Evolutionary conservation across 805 yeast species (phyloP).

Genomic region (Ogataea ramenticola): DNA sequence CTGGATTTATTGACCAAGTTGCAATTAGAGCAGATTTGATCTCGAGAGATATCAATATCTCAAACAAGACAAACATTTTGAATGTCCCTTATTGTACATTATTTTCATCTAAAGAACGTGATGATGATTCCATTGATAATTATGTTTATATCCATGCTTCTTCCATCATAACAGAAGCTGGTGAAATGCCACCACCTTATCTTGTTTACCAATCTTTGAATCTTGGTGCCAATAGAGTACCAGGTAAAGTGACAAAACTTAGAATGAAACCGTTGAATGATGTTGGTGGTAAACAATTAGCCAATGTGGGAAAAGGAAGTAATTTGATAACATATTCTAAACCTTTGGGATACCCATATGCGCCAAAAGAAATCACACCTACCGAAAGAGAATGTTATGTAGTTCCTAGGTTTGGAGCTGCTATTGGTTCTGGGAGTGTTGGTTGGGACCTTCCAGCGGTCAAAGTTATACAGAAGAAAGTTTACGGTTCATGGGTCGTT

Average conservation of each 20-base stretch:
- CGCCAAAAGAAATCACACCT: constrained; percentile 60
- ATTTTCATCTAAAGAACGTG: constrained; percentile 29
- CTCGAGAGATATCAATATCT: constrained; percentile 52
- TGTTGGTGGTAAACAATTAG: constrained; percentile 63
- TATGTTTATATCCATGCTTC: constrained; percentile 75
- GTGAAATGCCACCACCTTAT: constrained; percentile 72
- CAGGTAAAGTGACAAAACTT: constrained; percentile 34
- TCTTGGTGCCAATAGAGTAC: constrained; percentile 38
- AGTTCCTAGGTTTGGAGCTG: constrained; percentile 83
- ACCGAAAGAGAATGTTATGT: constrained; percentile 82
- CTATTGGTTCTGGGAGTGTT: constrained; percentile 71
- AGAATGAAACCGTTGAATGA: constrained; percentile 76
- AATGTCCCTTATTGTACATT: constrained; percentile 62
- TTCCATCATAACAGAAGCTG: constrained; percentile 53
- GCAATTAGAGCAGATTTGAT: constrained; percentile 76
- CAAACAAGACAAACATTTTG: constrained; percentile 50
- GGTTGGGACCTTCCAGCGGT: constrained; percentile 90
- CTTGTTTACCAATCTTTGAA: constrained; percentile 68
- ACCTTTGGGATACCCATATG: constrained; percentile 87
- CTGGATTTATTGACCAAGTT: constrained; percentile 89
- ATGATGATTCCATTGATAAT: constrained; percentile 38
- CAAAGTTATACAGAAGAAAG: constrained; percentile 65
- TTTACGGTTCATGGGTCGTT: constrained; percentile 59
- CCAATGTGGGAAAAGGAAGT: constrained; percentile 69
- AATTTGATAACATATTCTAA: constrained; percentile 78